A percentile compares a stretch with the other conserved stretches of the same genome.
These are phyloP conservation scores for Drosera spatulata DNA, from an alignment of 179 eudicot species.

Conservation along the genomic window DNA sequence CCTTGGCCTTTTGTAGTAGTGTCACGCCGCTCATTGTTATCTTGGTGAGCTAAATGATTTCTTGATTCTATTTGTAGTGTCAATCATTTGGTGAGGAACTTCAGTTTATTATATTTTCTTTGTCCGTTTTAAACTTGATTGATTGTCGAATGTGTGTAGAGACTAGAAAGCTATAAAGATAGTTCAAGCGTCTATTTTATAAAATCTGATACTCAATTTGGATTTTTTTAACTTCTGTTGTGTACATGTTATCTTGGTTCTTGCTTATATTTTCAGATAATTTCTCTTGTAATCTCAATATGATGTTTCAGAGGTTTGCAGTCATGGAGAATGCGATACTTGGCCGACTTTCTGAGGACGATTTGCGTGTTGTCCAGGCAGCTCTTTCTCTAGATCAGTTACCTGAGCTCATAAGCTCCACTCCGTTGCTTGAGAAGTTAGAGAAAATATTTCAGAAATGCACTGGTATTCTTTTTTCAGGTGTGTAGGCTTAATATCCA, in stretches of 20 bases:
- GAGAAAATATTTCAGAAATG: constrained; percentile 57
- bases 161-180: too few relatives aligned
- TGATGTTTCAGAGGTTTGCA: constrained; percentile 31
- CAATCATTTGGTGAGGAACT: too few relatives aligned
- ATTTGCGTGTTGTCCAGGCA: constrained; percentile 65
- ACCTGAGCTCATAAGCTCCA: constrained; percentile 32
- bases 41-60: too few relatives aligned
- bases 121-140: background rate
- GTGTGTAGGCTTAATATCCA: constrained; percentile 16
- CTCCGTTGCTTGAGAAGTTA: constrained; percentile 37
- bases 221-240: too few relatives aligned
- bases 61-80: too few relatives aligned
- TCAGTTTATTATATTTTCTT: too few relatives aligned
- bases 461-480: constrained; percentile 31
- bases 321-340: constrained; percentile 54
- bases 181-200: too few relatives aligned
- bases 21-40: too few relatives aligned
- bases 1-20: too few relatives aligned
- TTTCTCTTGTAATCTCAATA: background rate
- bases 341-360: constrained; percentile 65
- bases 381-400: constrained; percentile 50
- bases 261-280: background rate
- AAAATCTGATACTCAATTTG: too few relatives aligned
- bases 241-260: too few relatives aligned
- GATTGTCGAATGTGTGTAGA: too few relatives aligned